A percentile compares a stretch with the other conserved stretches of the same genome.
These are phyloP conservation scores for Eucalyptus leucophloia DNA, from an alignment of 345 rosid genomes.

Conservation along the genomic window DNA sequence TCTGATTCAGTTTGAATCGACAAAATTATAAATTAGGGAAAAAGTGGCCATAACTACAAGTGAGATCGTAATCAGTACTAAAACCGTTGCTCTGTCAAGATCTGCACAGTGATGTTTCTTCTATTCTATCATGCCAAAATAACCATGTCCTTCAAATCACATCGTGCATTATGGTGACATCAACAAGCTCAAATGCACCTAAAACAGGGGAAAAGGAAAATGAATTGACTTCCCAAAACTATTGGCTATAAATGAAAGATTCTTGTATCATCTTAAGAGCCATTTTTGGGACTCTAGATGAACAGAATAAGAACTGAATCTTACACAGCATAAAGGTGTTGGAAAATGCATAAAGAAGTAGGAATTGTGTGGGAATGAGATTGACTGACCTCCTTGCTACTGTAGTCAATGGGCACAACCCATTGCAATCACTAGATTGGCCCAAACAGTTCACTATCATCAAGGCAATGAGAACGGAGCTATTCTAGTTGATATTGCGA, in stretches of 20 bases:
- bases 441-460: neutral
- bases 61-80: neutral
- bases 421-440: neutral
- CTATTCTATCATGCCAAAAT: neutral
- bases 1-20: neutral
- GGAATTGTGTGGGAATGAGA: neutral
- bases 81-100: neutral
- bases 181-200: neutral
- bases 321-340: neutral
- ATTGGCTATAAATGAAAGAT: neutral
- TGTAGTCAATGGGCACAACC: neutral
- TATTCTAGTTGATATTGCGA: constrained; percentile 6
- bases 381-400: neutral
- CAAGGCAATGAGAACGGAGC: neutral
- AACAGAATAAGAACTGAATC: neutral
- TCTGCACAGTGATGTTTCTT: neutral
- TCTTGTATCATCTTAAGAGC: neutral
- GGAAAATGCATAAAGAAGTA: neutral
- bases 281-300: neutral
- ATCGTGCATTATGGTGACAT: neutral
- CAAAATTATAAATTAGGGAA: neutral
- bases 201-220: neutral
- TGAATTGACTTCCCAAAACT: neutral
- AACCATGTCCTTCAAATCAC: neutral
- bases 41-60: neutral